Conservation (phyloP, 2,329 filamentous ascomycete species). For the Sordariomycetes sp. region DNA sequence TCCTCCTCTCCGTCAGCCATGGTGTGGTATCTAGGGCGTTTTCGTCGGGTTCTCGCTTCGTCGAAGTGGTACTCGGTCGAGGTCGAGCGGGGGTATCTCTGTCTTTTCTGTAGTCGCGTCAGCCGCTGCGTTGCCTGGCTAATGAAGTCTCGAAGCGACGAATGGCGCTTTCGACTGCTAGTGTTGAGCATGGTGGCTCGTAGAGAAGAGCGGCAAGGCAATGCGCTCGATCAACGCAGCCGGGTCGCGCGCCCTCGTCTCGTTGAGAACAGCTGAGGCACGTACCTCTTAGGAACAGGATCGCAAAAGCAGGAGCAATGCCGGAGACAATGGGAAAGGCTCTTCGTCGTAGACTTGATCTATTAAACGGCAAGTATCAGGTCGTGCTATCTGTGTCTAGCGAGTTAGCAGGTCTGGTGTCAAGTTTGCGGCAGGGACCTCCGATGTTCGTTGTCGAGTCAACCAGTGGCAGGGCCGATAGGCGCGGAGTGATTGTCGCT, state of each 20-base stretch:
- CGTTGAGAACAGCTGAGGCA: neutral
- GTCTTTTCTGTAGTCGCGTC: neutral
- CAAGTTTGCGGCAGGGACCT: constrained; percentile 5
- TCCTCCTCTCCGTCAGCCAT: constrained; percentile 85
- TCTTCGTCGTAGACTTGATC: neutral
- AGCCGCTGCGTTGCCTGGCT: neutral
- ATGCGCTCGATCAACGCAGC: neutral
- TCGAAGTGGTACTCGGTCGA: constrained; percentile 9
- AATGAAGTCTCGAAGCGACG: neutral
- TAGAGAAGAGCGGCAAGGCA: too few species aligned
- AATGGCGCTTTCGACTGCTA: neutral
- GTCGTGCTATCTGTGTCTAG: neutral
- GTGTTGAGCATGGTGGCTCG: too few species aligned
- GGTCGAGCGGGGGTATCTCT: constrained; percentile 8
- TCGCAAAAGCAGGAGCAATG: neutral
- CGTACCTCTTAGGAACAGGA: too few species aligned
- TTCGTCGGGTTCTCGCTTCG: neutral
- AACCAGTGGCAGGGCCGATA: too few species aligned
- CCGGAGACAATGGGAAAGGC: too few species aligned
- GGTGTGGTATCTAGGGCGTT: constrained; percentile 8
- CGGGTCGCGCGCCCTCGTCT: neutral
- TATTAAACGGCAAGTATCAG: constrained; percentile 1
- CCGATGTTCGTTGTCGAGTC: too few species aligned
- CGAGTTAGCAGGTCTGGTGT: neutral
- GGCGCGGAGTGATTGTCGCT: too few species aligned